Conservation (phyloP, 371 early-diverging fungal genomes). For the Mortierella sp. region DNA sequence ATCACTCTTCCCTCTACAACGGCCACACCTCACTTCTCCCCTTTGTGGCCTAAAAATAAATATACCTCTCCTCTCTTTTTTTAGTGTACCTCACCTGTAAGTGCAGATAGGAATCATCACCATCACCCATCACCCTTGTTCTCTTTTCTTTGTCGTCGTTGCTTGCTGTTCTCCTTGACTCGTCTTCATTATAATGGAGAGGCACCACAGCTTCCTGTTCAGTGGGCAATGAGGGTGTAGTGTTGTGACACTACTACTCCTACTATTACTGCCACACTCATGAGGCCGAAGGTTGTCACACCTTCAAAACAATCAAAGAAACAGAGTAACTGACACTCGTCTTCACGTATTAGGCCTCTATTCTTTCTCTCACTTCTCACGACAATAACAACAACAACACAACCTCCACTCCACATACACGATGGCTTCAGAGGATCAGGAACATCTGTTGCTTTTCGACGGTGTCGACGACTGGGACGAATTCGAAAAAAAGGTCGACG, state of each 20-base stretch:
- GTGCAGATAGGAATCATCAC: constrained; percentile 14
- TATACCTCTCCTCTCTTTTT: not conserved
- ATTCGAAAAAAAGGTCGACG: constrained; percentile 48
- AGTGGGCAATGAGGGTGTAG: not conserved
- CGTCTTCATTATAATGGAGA: not conserved
- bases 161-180: not conserved
- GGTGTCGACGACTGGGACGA: constrained; percentile 49
- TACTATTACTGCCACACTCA: too few species aligned
- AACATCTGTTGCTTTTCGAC: constrained; percentile 47
- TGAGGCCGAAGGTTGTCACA: too few species aligned
- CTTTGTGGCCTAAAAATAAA: constrained; percentile 5
- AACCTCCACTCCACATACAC: not conserved
- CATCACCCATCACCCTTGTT: not conserved
- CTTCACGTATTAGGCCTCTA: too few species aligned
- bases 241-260: not conserved
- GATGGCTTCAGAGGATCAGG: constrained; percentile 42
- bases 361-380: not conserved
- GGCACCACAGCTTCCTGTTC: too few species aligned
- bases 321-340: too few species aligned
- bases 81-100: not conserved
- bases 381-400: not conserved
- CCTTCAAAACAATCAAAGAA: too few species aligned
- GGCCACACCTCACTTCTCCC: not conserved
- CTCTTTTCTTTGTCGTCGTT: not conserved
- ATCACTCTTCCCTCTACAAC: not conserved